Evolutionary conservation across 176 grass and related monocot species (phyloP), one percentile per base, ranked within the genome.

Genomic region (Themeda triandra): DNA sequence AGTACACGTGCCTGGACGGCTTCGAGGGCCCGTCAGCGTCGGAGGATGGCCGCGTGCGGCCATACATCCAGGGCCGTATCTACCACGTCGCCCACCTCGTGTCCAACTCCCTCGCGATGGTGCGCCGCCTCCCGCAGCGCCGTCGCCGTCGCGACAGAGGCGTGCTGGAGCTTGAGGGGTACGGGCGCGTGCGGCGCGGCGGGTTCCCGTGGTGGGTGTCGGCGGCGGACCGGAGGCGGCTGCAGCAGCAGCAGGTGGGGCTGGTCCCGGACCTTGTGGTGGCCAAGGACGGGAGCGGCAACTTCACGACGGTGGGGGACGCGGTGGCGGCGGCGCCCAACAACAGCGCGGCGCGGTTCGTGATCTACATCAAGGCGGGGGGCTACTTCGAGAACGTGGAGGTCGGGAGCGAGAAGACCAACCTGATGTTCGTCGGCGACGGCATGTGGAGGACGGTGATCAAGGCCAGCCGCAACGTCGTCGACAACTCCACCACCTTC

Each of bases 401-500:
- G 90, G 92, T 97, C 0, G 86, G 83, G 14, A 75, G 81, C 29
- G 89, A 73, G 32, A 97, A 97, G 92, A 97, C 83, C 1, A 97
- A 94, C 79, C 40, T 97, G 3, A 94, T 97, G 95, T 54, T 97
- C 46, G 80, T 97, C 42, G 95, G 95, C 63, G 95, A 97, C 69
- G 95, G 95, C 8, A 94, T 92, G 78, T 93, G 95, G 90, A 91
- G 58, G 84, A 97, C 95, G 32, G 86, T 94, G 12, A 94, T 97
- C 77, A 97, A 97, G 70, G 90, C 90, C 51, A 91, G 89, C 83
- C 79, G 95, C 72, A 97, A 72, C 79, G 88, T 94, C 46, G 88
- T 92, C 53, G 95, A 97, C 70, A 93, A 93, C 85, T 94, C n/a
- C 73, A 97, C 95, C 86, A 97, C 95, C 11, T 97, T 97, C 90